Evolutionary conservation across 208 protist species (phyloP).

Genomic region (Trypanosoma avium): DNA sequence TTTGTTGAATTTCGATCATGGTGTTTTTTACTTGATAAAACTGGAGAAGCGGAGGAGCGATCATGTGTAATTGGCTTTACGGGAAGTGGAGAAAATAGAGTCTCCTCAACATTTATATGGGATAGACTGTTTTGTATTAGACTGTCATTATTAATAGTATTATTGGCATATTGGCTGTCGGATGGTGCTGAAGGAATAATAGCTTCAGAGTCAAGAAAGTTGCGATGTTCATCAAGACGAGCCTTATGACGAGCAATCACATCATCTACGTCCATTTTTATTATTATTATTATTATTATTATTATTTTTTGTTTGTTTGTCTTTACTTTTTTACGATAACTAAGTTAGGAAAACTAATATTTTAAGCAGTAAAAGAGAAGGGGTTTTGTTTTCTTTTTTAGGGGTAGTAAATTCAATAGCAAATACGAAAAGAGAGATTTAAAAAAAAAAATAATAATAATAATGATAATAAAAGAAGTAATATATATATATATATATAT

Average conservation of each 20-base stretch:
- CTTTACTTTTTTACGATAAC: too few species aligned
- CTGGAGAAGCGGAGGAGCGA: not conserved
- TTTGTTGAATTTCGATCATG: not conserved
- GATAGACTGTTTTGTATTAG: not conserved
- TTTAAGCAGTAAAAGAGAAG: too few species aligned
- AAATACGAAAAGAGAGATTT: too few species aligned
- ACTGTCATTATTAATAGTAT: not conserved
- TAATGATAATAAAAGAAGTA: too few species aligned
- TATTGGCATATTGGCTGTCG: too few species aligned
- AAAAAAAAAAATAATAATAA: too few species aligned
- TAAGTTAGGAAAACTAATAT: too few species aligned
- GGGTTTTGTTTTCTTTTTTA: too few species aligned
- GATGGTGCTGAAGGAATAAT: too few species aligned
- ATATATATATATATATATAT: too few species aligned
- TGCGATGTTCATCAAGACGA: slow-evolving; percentile 32
- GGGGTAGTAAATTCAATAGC: too few species aligned
- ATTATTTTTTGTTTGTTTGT: not conserved
- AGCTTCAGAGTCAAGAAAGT: slow-evolving; percentile 39
- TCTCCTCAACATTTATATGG: not conserved
- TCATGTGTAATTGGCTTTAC: not conserved
- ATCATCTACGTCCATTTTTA: slow-evolving; percentile 25
- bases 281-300: too few species aligned
- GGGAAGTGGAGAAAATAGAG: not conserved
- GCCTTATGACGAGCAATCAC: slow-evolving; percentile 26
- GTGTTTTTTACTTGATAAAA: not conserved